Evolutionary conservation across 148 eudicot species (phyloP).

Genomic region (Heliosperma pusillum): DNA sequence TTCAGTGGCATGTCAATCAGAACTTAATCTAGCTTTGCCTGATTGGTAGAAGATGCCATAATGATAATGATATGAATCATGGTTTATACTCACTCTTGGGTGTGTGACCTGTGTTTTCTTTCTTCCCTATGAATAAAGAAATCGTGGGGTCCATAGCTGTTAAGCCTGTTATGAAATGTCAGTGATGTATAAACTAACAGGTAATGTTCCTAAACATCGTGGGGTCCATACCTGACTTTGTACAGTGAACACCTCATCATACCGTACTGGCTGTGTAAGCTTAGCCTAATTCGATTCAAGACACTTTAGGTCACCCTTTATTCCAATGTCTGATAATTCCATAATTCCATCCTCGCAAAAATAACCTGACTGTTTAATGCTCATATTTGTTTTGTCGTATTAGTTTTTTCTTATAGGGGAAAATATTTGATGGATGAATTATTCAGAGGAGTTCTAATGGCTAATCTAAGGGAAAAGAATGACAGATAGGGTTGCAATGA

Average conservation of each 20-base stretch:
- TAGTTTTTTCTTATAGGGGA: background rate
- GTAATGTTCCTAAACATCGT: background rate
- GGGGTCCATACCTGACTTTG: background rate
- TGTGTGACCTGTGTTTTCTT: background rate
- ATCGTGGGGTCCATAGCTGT: background rate
- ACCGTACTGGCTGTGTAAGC: background rate
- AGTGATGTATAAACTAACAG: background rate
- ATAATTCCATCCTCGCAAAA: background rate
- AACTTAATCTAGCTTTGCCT: background rate
- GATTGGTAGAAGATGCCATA: constrained; percentile 4
- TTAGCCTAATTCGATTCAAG: background rate
- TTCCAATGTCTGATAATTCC: constrained; percentile 1
- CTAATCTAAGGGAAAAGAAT: background rate
- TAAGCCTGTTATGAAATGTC: background rate
- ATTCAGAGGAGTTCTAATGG: background rate
- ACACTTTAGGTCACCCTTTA: background rate
- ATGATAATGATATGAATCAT: background rate
- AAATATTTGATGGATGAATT: background rate
- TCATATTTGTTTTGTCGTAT: background rate
- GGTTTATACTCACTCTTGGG: background rate
- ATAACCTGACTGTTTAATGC: background rate
- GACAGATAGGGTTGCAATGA: background rate
- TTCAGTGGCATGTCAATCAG: background rate
- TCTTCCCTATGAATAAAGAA: background rate
- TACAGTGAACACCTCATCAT: background rate